Evolutionary conservation across 352 stramenopile genomes (phyloP), one percentile per base, ranked within the genome.

Genomic region (Phytophthora cryptogea): DNA sequence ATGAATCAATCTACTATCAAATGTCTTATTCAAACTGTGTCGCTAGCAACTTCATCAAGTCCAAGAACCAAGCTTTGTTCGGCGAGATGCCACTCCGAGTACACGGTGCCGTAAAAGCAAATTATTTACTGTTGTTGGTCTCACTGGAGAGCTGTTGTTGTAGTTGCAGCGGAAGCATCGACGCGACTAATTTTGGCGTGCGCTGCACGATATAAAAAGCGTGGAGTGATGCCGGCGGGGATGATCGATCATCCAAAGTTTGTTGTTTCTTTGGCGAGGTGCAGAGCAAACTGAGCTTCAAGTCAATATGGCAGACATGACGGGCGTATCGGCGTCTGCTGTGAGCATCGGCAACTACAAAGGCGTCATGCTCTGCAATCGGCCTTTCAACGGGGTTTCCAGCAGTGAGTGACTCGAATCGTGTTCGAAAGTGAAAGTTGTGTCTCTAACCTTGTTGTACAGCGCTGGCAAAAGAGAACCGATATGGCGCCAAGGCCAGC

Each of bases 261-360:
- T 40, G 46, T 27, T 40, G 46, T 39, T 47, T 47, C 14, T 32
- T 35, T 14, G 5, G 28, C 6, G 9, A 36, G 3, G 14, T 45
- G 14, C 10, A 42, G 14, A 46, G 9, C 36, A 44, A 59, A 20
- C 49, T 27, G 39, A 46, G 28, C 45, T 40, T 28, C 4, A n/a
- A 47, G 26, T 16, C 36, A 52, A 53, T 28, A 63, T 63, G 59
- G 45, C 49, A 16, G 63, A 72, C 41, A 80, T 73, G 74, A 68
- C 68, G 48, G 77, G 78, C 26, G 52, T 60, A 65, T 63, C 68
- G 39, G 23, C 62, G 62, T 61, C 42, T 10, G 79, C 79, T 30
- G 80, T 95, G 59, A 93, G 81, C 56, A 97, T 97, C 64, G 92
- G 90, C 67, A 97, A 97, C 80, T 97, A 97, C 75, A 97, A 98